These are phyloP conservation scores for Malus asiatica DNA, from an alignment of 306 rosid species.

Conservation along the genomic window DNA sequence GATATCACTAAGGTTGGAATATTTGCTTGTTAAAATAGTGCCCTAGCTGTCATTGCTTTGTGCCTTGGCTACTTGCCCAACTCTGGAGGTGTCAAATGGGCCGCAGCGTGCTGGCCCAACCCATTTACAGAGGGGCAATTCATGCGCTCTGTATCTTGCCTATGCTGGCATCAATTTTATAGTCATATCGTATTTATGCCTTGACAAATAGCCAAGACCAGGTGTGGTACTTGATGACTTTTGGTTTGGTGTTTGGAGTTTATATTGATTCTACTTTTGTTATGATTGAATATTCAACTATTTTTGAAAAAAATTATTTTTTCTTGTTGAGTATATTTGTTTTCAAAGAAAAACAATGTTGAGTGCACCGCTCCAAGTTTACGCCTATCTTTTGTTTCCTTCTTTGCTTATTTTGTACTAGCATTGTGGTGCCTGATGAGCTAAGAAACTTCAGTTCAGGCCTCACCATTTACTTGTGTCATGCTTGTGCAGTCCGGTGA, in stretches of 20 bases:
- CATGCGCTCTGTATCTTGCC: background rate
- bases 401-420: background rate
- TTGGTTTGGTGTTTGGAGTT: background rate
- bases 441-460: background rate
- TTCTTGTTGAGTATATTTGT: background rate
- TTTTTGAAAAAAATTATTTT: background rate
- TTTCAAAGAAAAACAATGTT: background rate
- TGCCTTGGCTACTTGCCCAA: background rate
- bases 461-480: background rate
- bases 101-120: background rate
- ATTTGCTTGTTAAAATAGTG: background rate
- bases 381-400: background rate
- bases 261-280: background rate
- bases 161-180: background rate
- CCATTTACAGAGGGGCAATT: background rate
- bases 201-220: background rate
- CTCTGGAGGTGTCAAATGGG: background rate
- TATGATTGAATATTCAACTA: background rate
- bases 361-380: background rate
- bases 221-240: background rate
- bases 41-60: background rate
- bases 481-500: background rate
- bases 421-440: background rate
- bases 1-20: conserved; percentile 84
- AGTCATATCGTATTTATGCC: background rate